A percentile compares a stretch with the other conserved stretches of the same genome.
Evolutionary conservation across 208 protist species (phyloP).

Genomic region (Leishmania lainsoni): DNA sequence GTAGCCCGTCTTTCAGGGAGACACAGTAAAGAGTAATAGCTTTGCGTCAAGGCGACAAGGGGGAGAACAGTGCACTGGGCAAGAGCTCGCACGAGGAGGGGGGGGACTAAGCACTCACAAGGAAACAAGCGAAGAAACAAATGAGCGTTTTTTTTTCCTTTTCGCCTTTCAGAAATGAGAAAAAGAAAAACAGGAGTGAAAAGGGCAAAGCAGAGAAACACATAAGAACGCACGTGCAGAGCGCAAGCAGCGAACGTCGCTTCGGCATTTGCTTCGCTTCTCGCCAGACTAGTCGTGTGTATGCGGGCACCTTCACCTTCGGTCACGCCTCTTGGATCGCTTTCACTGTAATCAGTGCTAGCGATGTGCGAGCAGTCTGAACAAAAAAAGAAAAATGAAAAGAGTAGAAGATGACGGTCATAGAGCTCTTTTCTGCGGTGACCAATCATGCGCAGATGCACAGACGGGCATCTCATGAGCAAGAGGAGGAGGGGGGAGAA

Average conservation of each 20-base stretch:
- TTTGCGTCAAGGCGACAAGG: slow-evolving; percentile 1
- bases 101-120: slow-evolving; percentile 11
- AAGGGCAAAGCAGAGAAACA: not conserved
- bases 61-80: not conserved
- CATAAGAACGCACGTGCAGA: too few relatives aligned
- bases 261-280: too few relatives aligned
- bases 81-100: not conserved
- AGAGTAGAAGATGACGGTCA: not conserved
- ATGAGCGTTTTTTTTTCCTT: not conserved
- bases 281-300: too few relatives aligned
- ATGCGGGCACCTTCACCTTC: too few relatives aligned
- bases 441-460: too few relatives aligned
- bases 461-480: not conserved
- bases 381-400: not conserved
- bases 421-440: not conserved
- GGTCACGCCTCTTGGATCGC: too few relatives aligned
- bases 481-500: not conserved
- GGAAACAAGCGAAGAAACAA: not conserved
- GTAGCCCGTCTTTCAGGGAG: not conserved
- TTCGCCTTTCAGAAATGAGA: not conserved
- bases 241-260: too few relatives aligned
- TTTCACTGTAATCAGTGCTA: not conserved
- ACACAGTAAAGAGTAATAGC: slow-evolving; percentile 14
- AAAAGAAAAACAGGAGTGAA: not conserved
- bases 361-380: not conserved